Evolutionary conservation across 768 basidiomycete genomes (phyloP).

Genomic region (Favolaschia claudopus): DNA sequence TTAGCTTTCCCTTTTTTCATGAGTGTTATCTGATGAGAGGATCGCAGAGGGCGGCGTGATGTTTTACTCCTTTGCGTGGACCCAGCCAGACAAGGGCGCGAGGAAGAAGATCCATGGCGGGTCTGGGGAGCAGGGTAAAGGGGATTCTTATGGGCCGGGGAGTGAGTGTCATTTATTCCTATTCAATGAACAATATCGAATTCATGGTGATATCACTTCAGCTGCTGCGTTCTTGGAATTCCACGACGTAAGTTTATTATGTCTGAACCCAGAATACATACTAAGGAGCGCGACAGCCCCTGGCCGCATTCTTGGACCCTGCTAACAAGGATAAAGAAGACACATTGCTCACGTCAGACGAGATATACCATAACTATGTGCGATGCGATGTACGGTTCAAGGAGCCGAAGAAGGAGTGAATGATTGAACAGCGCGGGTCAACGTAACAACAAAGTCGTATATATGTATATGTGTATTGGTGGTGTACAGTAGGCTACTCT

Average conservation of each 20-base stretch:
- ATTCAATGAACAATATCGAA: background rate
- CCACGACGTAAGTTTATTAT: constrained; percentile 55
- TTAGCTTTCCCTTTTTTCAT: background rate
- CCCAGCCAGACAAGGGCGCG: constrained; percentile 55
- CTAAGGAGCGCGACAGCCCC: constrained; percentile 46
- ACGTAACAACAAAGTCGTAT: too few relatives aligned
- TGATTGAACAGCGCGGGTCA: too few relatives aligned
- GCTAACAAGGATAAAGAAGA: constrained; percentile 63
- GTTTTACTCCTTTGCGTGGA: constrained; percentile 72
- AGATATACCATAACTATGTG: constrained; percentile 79
- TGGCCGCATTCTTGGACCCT: constrained; percentile 72
- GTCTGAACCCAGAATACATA: background rate
- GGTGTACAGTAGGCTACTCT: too few relatives aligned
- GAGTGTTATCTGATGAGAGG: background rate
- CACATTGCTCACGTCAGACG: constrained; percentile 71
- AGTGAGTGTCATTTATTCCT: constrained; percentile 49
- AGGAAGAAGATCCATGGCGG: constrained; percentile 82
- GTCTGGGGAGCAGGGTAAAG: constrained; percentile 59
- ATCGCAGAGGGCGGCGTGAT: constrained; percentile 73
- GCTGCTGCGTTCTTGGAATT: constrained; percentile 75
- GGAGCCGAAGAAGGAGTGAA: constrained; percentile 23
- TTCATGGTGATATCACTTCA: constrained; percentile 29
- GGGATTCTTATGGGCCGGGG: constrained; percentile 65
- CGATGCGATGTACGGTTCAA: constrained; percentile 58
- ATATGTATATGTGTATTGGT: too few relatives aligned